Base-by-base conservation (phyloP, 257 asterid genomes). In the Lavandula angustifolia region DNA sequence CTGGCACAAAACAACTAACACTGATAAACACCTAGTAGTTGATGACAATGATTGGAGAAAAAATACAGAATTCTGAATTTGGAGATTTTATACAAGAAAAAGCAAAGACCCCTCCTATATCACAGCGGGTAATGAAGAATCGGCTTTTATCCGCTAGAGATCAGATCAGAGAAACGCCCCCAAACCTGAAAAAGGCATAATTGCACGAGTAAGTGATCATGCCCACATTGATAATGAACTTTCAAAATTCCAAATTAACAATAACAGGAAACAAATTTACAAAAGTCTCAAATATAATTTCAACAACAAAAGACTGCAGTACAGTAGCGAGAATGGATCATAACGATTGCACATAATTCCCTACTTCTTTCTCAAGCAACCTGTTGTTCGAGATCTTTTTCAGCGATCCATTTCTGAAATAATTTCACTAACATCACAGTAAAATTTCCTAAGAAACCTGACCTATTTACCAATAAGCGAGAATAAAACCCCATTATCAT, bases 181-280 rank as follows among this genome's bases (percentile, higher is more conserved):
- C 69, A 37, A 54, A 61, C 78, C 78, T 74, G 80, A 49, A 71
- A 57, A 57, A 59, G 16, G 34, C 5, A 35, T 14, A 61, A 57
- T 40, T 35, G 35, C 12, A 35, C 44, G 44, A 43, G 61, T 63
- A 58, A 62, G 44, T 7, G 35, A 69, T 42, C 32, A 14, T 9
- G 58, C 62, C 71, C 42, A 31, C 61, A 43, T 6, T 16, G 49
- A 14, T 13, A 54, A 66, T 17, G 51, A 49, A 33, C 31, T 53
- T 32, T 6, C 0, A 55, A 34, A 7, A 22, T 22, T 54, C 10
- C 62, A 22, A 44, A 67, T 29, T 38, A 35, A 55, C 71, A 50
- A 46, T 27, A 37, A 49, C 37, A 42, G 18, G 34, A 7, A 56
- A 64, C n/a, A 59, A 62, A 74, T 18, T 32, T 31, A 51, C 37